These are phyloP conservation scores for Trametes punicea DNA, from an alignment of 768 basidiomycete species.

Conservation along the genomic window DNA sequence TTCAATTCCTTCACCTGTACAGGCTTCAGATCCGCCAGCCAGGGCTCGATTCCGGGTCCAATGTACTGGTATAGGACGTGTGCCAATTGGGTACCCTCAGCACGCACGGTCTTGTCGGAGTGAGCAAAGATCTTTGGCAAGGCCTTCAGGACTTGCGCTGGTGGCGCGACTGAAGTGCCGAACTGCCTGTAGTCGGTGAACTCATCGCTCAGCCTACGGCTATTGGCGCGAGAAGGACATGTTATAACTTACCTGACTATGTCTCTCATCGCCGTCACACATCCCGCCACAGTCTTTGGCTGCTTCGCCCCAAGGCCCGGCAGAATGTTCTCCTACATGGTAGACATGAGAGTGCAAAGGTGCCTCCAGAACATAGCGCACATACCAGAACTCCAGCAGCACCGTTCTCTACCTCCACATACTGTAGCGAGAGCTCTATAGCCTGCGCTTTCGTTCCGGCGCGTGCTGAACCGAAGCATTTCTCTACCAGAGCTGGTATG, in stretches of 20 bases:
- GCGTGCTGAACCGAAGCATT: conserved; percentile 88
- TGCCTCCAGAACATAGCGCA: conserved; percentile 24
- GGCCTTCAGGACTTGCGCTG: conserved; percentile 78
- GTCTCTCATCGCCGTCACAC: conserved; percentile 76
- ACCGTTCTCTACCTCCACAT: conserved; percentile 90
- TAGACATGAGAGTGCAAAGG: background rate
- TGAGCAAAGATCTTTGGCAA: conserved; percentile 94
- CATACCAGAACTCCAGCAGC: conserved; percentile 87
- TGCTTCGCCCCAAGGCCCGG: conserved; percentile 88
- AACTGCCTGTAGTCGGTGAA: conserved; percentile 52
- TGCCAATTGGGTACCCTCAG: conserved; percentile 79
- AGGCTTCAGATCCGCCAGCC: conserved; percentile 87
- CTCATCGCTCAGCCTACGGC: background rate
- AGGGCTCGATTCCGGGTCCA: conserved; percentile 74
- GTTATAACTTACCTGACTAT: conserved; percentile 78
- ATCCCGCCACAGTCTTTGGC: conserved; percentile 87
- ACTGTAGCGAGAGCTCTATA: conserved; percentile 81
- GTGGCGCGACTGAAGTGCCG: conserved; percentile 70
- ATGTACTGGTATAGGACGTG: conserved; percentile 83
- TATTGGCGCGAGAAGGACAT: too few species aligned
- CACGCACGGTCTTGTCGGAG: conserved; percentile 91
- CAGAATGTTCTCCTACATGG: conserved; percentile 55
- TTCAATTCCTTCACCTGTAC: conserved; percentile 96
- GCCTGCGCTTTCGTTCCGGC: conserved; percentile 88
- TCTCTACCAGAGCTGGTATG: conserved; percentile 91